These are phyloP conservation scores for Seiridium unicorne DNA, from an alignment of 2,329 filamentous ascomycete genomes.

Conservation along the genomic window DNA sequence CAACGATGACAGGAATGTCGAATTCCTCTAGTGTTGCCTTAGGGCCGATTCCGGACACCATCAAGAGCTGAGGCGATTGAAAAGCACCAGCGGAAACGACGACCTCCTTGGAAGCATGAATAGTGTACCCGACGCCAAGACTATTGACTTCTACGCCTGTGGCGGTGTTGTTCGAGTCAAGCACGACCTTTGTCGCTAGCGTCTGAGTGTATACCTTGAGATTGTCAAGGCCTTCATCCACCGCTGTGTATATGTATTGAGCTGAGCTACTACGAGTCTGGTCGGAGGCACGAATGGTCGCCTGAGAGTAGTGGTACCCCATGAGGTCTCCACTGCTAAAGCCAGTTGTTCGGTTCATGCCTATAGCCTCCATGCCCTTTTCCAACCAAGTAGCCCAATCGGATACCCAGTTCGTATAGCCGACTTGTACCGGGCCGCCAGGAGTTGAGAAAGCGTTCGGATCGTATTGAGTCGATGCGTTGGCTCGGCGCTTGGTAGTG, in stretches of 20 bases:
- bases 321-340: slow-evolving; percentile 41
- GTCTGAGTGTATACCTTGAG: slow-evolving; percentile 26
- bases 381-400: slow-evolving; percentile 37
- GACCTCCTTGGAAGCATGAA: slow-evolving; percentile 32
- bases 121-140: slow-evolving; percentile 17
- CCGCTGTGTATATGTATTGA: slow-evolving; percentile 10
- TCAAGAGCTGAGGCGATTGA: slow-evolving; percentile 37
- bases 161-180: slow-evolving; percentile 33
- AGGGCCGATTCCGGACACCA: slow-evolving; percentile 39
- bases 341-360: slow-evolving; percentile 32
- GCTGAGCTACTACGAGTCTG: slow-evolving; percentile 15
- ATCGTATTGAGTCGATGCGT: slow-evolving; percentile 27
- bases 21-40: background rate
- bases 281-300: slow-evolving; percentile 26
- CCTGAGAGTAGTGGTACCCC: slow-evolving; percentile 32
- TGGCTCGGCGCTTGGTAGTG: slow-evolving; percentile 15
- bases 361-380: slow-evolving; percentile 37
- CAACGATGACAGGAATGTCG: slow-evolving; percentile 8
- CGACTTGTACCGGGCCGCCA: slow-evolving; percentile 38
- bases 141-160: slow-evolving; percentile 23
- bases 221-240: background rate
- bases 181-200: slow-evolving; percentile 42
- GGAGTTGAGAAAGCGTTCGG: slow-evolving; percentile 25
- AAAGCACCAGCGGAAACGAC: slow-evolving; percentile 38
- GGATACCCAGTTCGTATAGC: slow-evolving; percentile 37